These are phyloP conservation scores for Raffaelea arxii DNA, from an alignment of 2,329 filamentous ascomycete genomes.

Conservation along the genomic window DNA sequence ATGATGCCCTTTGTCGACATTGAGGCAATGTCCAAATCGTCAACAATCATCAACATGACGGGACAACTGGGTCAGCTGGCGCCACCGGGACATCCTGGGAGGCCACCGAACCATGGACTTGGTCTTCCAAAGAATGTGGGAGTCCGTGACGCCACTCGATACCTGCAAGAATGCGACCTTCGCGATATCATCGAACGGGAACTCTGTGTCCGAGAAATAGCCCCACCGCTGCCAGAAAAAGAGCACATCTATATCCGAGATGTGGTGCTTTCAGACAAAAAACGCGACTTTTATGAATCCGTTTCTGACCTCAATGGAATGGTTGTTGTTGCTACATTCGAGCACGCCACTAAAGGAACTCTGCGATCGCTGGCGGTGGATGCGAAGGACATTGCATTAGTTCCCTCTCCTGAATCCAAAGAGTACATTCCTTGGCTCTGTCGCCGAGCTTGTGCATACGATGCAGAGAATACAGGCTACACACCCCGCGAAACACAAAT, in stretches of 20 bases:
- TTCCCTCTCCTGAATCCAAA: neutral
- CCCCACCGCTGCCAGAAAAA: neutral
- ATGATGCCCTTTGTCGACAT: neutral
- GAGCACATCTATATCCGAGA: neutral
- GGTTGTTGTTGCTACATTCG: neutral
- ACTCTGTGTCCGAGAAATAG: neutral
- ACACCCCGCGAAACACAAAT: neutral
- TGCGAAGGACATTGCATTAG: neutral
- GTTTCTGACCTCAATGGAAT: conserved; percentile 1
- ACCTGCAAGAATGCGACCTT: neutral
- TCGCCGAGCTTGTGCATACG: neutral
- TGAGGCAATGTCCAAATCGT: neutral
- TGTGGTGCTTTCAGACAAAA: neutral
- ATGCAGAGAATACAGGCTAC: neutral
- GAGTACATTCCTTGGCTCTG: conserved; percentile 1
- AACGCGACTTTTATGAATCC: neutral
- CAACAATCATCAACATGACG: neutral
- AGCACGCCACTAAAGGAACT: neutral
- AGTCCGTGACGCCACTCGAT: neutral
- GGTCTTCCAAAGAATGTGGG: neutral
- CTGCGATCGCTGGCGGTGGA: neutral
- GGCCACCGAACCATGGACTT: neutral
- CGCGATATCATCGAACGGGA: neutral
- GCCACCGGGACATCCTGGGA: neutral
- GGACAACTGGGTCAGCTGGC: neutral